Percentiles rank a stretch among this genome's conserved stretches.
Evolutionary conservation across 1,284 basidiomycete genomes (phyloP).

Genomic region (Crepidotus sp.): DNA sequence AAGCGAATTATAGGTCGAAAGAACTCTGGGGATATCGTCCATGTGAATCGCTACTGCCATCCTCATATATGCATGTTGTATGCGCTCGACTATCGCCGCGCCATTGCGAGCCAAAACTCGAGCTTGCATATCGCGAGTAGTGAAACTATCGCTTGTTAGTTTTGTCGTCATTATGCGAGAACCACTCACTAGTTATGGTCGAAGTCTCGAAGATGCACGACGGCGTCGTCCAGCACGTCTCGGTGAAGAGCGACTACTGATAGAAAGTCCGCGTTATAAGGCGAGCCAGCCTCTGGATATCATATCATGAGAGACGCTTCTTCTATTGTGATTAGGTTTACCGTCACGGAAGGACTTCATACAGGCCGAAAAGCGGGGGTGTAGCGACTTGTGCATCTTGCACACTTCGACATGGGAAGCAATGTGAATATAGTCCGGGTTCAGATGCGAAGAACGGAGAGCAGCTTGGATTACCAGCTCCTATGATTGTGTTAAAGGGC

Average conservation of each 20-base stretch:
- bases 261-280: too few species aligned
- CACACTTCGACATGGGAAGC: background rate
- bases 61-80: background rate
- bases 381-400: background rate
- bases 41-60: background rate
- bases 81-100: background rate
- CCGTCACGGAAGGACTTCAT: background rate
- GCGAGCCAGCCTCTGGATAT: too few species aligned
- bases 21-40: background rate
- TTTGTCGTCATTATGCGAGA: background rate
- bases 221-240: background rate
- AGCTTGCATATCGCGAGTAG: background rate
- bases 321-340: too few species aligned
- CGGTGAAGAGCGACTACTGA: too few species aligned
- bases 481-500: too few species aligned
- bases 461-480: background rate
- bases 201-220: background rate
- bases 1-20: background rate
- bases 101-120: background rate
- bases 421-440: background rate
- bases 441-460: background rate
- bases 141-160: background rate
- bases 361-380: background rate
- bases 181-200: background rate
- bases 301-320: too few species aligned